phyloP scores from a whole-genome alignment of 768 basidiomycete species.

The Neoboletus magnificus region DNA sequence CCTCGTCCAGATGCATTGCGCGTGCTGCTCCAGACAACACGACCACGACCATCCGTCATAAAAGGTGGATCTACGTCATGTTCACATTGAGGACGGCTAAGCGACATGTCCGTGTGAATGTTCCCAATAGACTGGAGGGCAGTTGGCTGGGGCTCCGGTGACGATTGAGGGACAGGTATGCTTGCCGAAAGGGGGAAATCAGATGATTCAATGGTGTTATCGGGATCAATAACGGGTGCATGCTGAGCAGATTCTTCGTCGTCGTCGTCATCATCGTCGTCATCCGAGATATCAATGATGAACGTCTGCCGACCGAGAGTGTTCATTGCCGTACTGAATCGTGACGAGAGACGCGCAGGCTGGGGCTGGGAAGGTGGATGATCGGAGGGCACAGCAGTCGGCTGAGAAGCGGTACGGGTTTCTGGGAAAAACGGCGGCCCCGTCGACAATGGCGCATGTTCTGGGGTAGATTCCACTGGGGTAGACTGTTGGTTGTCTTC shows the following conservation, averaged over 20 bases:
- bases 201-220: neutral
- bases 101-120: constrained; percentile 2
- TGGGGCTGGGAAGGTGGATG: constrained; percentile 1
- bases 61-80: constrained; percentile 48
- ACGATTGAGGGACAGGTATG: neutral
- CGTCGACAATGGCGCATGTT: neutral
- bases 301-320: constrained; percentile 24
- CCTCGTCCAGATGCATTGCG: constrained; percentile 20
- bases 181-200: neutral
- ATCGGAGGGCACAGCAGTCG: neutral
- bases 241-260: constrained; percentile 9
- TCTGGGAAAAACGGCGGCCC: constrained; percentile 10
- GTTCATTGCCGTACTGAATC: constrained; percentile 27
- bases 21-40: constrained; percentile 48
- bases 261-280: constrained; percentile 30
- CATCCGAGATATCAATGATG: constrained; percentile 33
- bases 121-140: neutral
- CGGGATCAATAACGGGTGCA: neutral
- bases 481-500: constrained; percentile 1
- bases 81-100: constrained; percentile 23
- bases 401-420: neutral
- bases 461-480: neutral
- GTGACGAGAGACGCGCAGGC: constrained; percentile 13
- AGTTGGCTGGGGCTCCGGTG: neutral
- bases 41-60: constrained; percentile 61